Conservation (phyloP, 495 filamentous ascomycete genomes). For the Xylona heveae region DNA sequence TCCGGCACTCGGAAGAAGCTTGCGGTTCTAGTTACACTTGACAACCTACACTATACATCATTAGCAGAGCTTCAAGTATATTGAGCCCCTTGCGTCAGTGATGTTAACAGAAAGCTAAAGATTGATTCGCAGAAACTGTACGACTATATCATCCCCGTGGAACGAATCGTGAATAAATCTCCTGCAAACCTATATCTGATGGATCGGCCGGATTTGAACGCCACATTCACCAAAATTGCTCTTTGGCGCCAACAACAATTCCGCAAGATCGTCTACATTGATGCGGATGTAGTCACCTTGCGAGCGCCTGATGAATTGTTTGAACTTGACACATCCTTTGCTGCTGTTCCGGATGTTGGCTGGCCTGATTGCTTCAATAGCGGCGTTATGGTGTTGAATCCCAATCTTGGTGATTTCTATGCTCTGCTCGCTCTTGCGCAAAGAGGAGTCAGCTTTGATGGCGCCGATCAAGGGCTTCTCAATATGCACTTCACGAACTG, state of each 20-base stretch:
- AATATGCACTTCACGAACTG: slow-evolving; percentile 85
- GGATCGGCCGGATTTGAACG: slow-evolving; percentile 72
- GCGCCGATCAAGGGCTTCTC: slow-evolving; percentile 86
- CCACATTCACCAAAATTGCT: slow-evolving; percentile 89
- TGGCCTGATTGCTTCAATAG: slow-evolving; percentile 99
- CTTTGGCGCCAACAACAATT: slow-evolving; percentile 87
- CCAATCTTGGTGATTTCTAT: slow-evolving; percentile 73
- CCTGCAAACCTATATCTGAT: slow-evolving; percentile 78
- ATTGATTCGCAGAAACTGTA: slow-evolving; percentile 42
- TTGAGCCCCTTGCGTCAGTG: not conserved
- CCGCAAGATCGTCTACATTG: slow-evolving; percentile 75
- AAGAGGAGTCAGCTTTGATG: slow-evolving; percentile 82
- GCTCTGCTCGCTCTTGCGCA: slow-evolving; percentile 66
- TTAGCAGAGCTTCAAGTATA: slow-evolving; percentile 59
- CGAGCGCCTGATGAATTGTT: slow-evolving; percentile 87
- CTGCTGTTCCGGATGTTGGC: slow-evolving; percentile 84
- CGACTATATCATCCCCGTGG: slow-evolving; percentile 74
- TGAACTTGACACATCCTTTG: slow-evolving; percentile 50
- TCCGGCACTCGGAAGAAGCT: slow-evolving; percentile 71
- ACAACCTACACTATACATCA: slow-evolving; percentile 46
- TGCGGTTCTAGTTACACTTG: slow-evolving; percentile 61
- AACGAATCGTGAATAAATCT: slow-evolving; percentile 48
- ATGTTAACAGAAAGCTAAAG: slow-evolving; percentile 1
- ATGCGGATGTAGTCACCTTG: slow-evolving; percentile 74
- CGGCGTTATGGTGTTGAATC: slow-evolving; percentile 76